Evolutionary conservation across 345 rosid species (phyloP), one percentile per base, ranked within the genome.

Genomic region (Pelargonium nanum): DNA sequence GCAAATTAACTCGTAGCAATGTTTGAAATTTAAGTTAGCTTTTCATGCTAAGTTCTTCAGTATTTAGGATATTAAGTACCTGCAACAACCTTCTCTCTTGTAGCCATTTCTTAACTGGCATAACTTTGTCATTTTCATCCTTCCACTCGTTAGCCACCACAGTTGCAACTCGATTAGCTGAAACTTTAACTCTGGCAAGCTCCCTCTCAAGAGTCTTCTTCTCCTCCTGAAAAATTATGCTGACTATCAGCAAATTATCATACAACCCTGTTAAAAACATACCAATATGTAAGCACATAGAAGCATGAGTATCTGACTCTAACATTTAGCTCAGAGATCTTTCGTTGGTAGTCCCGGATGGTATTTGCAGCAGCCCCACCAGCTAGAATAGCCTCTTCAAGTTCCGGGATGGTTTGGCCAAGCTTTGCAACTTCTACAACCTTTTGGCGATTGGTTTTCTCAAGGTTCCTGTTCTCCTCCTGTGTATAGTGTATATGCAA

Each of bases 101-200:
- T 45, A 89, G 84, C 97, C 96, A 89, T 69, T 85, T 80, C 75
- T 72, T 87, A 56, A 89, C 85, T 0, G 97, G 96, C 87, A 93
- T 93, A 15, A 93, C 96, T 81, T 78, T 83, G 69, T 80, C 90
- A 60, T 83, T 84, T 56, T 89, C 99, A 80, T 84, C 97, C 72
- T 93, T 93, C 99, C 99, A 89, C 64, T 84, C 96, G 59, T 89
- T 93, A 59, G 99, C 99, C 61, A 85, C 84, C 1, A 82, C 91
- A 6, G 89, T 75, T 1, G 99, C 97, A 24, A 89, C 92, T 17
- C 97, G 79, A 72, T 79, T 87, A 6, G 85, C 88, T 6, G 88
- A 81, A 15, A 89, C 96, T 73, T 81, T 89, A 22, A 78, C 82
- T 72, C 97, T 77, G 4, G 99, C 94, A 0, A 89, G 84, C 81